Evolutionary conservation across 2,329 filamentous ascomycete species (phyloP).

Genomic region (Trichocomaceae sp.): DNA sequence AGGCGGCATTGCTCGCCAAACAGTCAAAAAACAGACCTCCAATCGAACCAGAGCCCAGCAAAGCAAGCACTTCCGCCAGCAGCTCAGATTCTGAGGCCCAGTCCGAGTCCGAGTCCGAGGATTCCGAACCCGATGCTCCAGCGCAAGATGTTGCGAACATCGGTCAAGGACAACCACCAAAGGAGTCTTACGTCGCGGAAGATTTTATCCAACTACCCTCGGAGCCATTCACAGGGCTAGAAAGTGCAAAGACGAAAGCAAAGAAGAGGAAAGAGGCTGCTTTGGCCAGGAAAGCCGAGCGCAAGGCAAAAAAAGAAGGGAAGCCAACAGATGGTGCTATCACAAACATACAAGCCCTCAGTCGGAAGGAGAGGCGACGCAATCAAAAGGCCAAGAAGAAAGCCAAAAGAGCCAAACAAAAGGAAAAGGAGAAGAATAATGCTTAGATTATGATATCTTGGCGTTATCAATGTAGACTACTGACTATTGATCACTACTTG

Average conservation of each 20-base stretch:
- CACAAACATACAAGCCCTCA: neutral
- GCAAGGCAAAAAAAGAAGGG: slow-evolving; percentile 4
- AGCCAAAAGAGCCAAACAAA: slow-evolving; percentile 9
- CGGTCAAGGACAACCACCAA: slow-evolving; percentile 6
- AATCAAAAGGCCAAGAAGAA: slow-evolving; percentile 9
- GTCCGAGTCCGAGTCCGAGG: slow-evolving; percentile 16
- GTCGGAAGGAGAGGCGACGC: neutral
- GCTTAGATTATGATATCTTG: neutral
- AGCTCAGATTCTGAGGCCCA: slow-evolving; percentile 13
- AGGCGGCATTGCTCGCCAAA: slow-evolving; percentile 39
- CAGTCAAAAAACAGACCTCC: slow-evolving; percentile 1
- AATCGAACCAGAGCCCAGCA: slow-evolving; percentile 18
- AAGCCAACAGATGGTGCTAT: neutral
- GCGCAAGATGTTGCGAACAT: slow-evolving; percentile 1
- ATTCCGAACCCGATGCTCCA: slow-evolving; percentile 13
- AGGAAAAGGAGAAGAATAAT: slow-evolving; percentile 6
- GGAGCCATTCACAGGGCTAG: neutral
- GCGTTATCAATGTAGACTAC: neutral
- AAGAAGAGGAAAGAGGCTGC: slow-evolving; percentile 9
- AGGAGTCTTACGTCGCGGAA: slow-evolving; percentile 7
- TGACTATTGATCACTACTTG: neutral
- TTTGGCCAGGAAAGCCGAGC: slow-evolving; percentile 5
- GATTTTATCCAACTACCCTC: slow-evolving; percentile 5
- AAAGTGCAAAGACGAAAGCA: slow-evolving; percentile 12
- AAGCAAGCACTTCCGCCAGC: neutral